phyloP scores from a whole-genome alignment of 179 eudicot species.

The Pouteria campechiana region DNA sequence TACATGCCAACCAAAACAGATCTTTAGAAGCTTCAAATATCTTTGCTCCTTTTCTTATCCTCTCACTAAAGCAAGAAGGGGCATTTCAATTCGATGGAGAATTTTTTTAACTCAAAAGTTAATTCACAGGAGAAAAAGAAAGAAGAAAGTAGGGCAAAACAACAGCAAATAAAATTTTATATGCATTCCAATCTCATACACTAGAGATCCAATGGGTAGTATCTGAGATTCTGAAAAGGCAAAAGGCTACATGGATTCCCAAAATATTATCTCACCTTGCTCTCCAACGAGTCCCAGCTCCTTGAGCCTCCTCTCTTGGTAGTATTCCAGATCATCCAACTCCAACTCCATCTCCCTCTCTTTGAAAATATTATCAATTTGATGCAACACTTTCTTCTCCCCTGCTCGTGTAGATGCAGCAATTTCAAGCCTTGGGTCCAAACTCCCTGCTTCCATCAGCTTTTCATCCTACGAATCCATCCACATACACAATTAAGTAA shows the following conservation, averaged over 20 bases:
- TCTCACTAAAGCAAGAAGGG: too few species aligned
- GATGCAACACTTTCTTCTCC: slow-evolving; percentile 83
- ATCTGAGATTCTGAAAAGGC: neutral
- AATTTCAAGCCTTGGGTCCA: slow-evolving; percentile 36
- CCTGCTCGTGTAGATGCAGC: slow-evolving; percentile 65
- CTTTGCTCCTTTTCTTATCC: too few species aligned
- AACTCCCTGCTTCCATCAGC: slow-evolving; percentile 34
- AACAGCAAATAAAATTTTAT: too few species aligned
- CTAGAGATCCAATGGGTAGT: neutral
- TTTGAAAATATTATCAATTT: slow-evolving; percentile 53
- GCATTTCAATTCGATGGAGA: too few species aligned
- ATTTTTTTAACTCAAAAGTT: too few species aligned
- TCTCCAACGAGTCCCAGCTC: slow-evolving; percentile 92
- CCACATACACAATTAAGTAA: neutral
- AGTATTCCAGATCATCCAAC: slow-evolving; percentile 63
- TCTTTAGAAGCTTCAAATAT: too few species aligned
- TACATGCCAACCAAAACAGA: too few species aligned
- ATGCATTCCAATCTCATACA: too few species aligned
- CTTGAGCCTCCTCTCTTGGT: slow-evolving; percentile 91
- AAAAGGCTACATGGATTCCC: slow-evolving; percentile 35
- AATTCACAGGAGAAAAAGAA: too few species aligned
- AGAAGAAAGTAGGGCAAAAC: too few species aligned
- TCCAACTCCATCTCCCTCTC: slow-evolving; percentile 62
- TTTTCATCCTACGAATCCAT: slow-evolving; percentile 62
- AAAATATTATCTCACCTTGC: slow-evolving; percentile 74